These are phyloP conservation scores for Furcasterigmium furcatum DNA, from an alignment of 2,329 filamentous ascomycete genomes.

Conservation along the genomic window DNA sequence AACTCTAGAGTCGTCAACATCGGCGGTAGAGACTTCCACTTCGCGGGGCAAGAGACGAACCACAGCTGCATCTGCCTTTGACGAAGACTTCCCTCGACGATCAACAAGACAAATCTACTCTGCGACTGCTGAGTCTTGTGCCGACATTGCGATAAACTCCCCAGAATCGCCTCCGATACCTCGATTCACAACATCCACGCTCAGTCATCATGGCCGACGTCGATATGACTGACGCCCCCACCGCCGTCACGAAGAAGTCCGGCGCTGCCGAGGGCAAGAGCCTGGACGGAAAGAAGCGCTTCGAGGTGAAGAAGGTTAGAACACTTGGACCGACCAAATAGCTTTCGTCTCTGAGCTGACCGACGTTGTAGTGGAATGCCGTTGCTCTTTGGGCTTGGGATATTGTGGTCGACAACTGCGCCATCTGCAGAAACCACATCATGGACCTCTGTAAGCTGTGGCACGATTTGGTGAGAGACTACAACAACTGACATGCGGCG, in stretches of 20 bases:
- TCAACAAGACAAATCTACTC: too few relatives aligned
- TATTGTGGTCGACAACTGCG: conserved; percentile 98
- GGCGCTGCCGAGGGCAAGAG: conserved; percentile 45
- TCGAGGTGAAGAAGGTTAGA: conserved; percentile 97
- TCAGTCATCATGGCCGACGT: conserved; percentile 78
- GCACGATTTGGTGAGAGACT: neutral
- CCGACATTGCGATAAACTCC: too few relatives aligned
- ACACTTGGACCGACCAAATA: too few relatives aligned
- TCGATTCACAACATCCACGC: too few relatives aligned
- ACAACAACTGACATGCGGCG: neutral
- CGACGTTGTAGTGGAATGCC: conserved; percentile 78
- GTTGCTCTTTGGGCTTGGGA: conserved; percentile 99
- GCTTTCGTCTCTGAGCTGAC: conserved; percentile 10
- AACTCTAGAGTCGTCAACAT: too few relatives aligned
- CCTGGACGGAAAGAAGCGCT: conserved; percentile 81
- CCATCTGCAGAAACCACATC: conserved; percentile 98
- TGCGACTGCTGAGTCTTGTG: too few relatives aligned
- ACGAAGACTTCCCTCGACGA: too few relatives aligned
- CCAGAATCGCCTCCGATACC: too few relatives aligned
- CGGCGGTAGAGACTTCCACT: too few relatives aligned
- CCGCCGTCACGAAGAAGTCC: conserved; percentile 52
- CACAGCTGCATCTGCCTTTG: too few relatives aligned
- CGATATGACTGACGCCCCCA: conserved; percentile 87
- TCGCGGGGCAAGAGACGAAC: too few relatives aligned
- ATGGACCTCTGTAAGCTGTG: conserved; percentile 85